Evolutionary conservation across 2,329 filamentous ascomycete genomes (phyloP), one percentile per base, ranked within the genome.

Genomic region (Botrytis porri): DNA sequence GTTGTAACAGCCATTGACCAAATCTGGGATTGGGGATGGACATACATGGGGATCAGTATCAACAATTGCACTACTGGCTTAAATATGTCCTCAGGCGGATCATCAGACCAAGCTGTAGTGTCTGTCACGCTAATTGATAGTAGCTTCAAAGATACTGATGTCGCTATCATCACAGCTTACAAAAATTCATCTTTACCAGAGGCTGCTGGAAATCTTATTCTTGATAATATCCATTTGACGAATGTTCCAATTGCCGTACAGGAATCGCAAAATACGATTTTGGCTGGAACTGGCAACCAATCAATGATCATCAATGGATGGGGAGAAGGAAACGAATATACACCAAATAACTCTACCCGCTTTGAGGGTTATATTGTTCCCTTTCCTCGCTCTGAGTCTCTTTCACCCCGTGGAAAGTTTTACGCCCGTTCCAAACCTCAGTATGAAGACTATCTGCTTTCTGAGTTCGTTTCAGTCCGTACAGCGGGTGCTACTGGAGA

Each of bases 21-120:
- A 75, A 81, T 87, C 16, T 90, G 87, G 88, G 83, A 88, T 74
- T 90, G 88, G 88, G 86, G 86, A 0, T 90, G 85, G 85, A 87
- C 85, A 0, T 88, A 86, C 73, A 83, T 85, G 74, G 82, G 82
- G 7, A 78, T 89, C 57, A 83, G 74, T 1, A 83, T 90, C 76
- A 84, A 84, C 70, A 87, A 88, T 77, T 88, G 87, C 77, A 78
- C 80, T 3, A 82, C 85, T 51, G 88, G 85, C 7, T 78, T 90
- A 7, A 84, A 87, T 66, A 86, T 89, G 76, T 80, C 80, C 5
- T 81, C 80, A 39, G 84, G 83, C 3, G 83, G 82, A 25, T 76
- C 78, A 37, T 80, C 79, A 7, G 82, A 81, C 3, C 83, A 86
- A 73, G 81, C 81, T 12, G 85, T 88, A 12, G 88, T 87, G 25